These are phyloP conservation scores for Ustilago esculenta DNA, from an alignment of 1,284 basidiomycete species.

Conservation along the genomic window DNA sequence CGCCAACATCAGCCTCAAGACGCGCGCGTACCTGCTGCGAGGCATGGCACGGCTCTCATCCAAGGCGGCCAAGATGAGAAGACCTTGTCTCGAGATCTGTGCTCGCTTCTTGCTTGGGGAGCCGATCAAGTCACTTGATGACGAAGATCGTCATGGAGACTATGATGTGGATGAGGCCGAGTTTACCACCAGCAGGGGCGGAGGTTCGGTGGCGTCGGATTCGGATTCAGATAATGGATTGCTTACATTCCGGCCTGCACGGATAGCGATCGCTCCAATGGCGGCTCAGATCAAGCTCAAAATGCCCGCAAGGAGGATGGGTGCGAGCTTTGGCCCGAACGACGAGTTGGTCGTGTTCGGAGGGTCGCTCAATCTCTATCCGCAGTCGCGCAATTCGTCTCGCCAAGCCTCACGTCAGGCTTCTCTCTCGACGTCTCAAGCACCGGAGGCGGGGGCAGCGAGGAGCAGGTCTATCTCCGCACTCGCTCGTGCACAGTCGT, in stretches of 20 bases:
- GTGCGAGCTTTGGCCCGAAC: conserved; percentile 47
- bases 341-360: conserved; percentile 48
- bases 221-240: conserved; percentile 23
- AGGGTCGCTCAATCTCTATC: conserved; percentile 20
- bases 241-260: conserved; percentile 21
- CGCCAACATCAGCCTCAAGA: conserved; percentile 56
- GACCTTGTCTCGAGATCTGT: conserved; percentile 51
- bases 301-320: conserved; percentile 37
- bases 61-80: conserved; percentile 20
- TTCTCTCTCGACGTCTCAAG: conserved; percentile 17
- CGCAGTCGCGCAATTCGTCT: conserved; percentile 22
- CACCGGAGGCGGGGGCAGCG: conserved; percentile 5
- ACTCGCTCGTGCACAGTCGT: conserved; percentile 11
- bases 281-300: conserved; percentile 16
- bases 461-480: conserved; percentile 19
- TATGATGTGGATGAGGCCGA: conserved; percentile 14
- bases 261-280: neutral
- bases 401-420: conserved; percentile 21
- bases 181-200: conserved; percentile 14
- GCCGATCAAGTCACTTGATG: conserved; percentile 46
- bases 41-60: conserved; percentile 36
- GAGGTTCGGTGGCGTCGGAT: conserved; percentile 13
- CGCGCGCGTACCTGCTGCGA: conserved; percentile 56
- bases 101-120: conserved; percentile 56
- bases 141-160: conserved; percentile 9